Percentiles rank a stretch among this genome's conserved stretches.
Evolutionary conservation across 495 filamentous ascomycete genomes (phyloP).

Genomic region (Neurospora hispaniola): DNA sequence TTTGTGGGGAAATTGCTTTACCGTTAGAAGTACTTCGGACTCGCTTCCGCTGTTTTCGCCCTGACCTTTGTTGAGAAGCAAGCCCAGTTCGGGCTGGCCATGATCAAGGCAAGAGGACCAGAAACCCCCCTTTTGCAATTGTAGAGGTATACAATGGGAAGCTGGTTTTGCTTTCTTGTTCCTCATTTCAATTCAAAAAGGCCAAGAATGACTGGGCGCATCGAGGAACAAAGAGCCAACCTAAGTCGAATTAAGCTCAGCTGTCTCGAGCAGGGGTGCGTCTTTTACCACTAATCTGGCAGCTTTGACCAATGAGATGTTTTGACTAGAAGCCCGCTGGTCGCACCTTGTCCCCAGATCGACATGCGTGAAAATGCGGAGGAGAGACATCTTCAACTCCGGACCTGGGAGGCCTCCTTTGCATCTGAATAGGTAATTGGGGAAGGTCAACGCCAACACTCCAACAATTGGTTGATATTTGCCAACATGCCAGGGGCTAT

Average conservation of each 20-base stretch:
- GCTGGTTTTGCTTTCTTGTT: background rate
- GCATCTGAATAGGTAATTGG: background rate
- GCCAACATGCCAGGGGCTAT: background rate
- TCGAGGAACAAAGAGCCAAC: background rate
- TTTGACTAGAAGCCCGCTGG: background rate
- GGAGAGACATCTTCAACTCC: background rate
- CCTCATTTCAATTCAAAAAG: background rate
- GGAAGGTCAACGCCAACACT: background rate
- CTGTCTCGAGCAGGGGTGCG: background rate
- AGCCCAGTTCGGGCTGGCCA: no score
- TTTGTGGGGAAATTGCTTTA: background rate
- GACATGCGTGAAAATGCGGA: background rate
- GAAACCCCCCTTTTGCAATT: background rate
- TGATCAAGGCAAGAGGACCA: no score
- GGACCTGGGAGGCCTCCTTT: background rate
- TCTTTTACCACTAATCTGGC: background rate
- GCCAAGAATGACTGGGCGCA: background rate
- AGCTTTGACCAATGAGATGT: background rate
- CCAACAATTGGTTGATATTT: background rate
- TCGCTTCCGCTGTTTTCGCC: background rate
- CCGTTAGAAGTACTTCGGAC: background rate
- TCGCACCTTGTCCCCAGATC: background rate
- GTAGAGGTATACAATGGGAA: background rate
- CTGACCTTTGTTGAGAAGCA: background rate
- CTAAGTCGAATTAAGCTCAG: background rate